Evolutionary conservation across 805 yeast genomes (phyloP).

Genomic region (Lachancea dasiensis): DNA sequence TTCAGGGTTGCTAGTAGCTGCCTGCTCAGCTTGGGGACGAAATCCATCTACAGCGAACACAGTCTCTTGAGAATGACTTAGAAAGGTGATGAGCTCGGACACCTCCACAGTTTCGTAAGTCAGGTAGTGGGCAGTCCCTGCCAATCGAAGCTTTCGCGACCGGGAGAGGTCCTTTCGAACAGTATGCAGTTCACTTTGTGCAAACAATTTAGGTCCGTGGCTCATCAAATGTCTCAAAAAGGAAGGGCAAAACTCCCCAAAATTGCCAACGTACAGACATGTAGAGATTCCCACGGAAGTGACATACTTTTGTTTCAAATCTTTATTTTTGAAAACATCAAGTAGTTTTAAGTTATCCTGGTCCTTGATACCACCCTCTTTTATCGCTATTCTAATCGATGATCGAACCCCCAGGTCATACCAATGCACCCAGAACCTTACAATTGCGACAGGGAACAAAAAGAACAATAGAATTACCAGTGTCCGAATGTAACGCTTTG

Average conservation of each 20-base stretch:
- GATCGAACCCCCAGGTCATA: neutral
- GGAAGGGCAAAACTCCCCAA: constrained; percentile 10
- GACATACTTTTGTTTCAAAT: constrained; percentile 9
- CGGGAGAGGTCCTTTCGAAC: constrained; percentile 22
- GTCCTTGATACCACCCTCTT: neutral
- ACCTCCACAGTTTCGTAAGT: constrained; percentile 15
- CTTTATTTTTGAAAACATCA: neutral
- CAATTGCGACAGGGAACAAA: neutral
- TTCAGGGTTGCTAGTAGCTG: too few relatives aligned
- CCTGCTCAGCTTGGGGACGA: too few relatives aligned
- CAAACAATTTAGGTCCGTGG: neutral
- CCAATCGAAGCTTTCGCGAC: constrained; percentile 17
- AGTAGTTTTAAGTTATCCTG: neutral
- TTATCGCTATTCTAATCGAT: neutral
- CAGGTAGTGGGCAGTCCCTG: constrained; percentile 21
- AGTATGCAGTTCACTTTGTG: neutral
- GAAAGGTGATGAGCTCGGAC: neutral
- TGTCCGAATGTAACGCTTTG: constrained; percentile 7
- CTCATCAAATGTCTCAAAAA: neutral
- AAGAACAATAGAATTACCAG: neutral
- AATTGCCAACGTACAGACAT: constrained; percentile 20
- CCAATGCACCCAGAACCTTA: neutral
- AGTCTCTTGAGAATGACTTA: neutral
- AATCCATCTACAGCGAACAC: neutral
- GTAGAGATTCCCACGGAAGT: constrained; percentile 16